These are phyloP conservation scores for Nyctanthes arbortristis DNA, from an alignment of 257 asterid genomes.

Conservation along the genomic window DNA sequence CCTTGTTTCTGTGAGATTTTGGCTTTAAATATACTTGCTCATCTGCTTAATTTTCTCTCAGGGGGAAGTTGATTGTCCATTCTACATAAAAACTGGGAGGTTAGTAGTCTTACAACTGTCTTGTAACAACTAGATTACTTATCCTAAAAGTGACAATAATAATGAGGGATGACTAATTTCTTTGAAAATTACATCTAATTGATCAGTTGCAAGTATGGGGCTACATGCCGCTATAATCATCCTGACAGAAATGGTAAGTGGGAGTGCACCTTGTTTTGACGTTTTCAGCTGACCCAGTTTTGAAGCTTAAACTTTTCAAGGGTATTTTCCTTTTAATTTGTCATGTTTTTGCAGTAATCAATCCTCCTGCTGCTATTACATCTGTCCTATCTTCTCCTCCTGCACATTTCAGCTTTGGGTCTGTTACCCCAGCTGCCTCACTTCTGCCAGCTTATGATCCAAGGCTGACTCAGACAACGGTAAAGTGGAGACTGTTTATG, in stretches of 20 bases:
- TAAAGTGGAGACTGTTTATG: constrained; percentile 29
- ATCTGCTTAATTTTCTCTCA: constrained; percentile 37
- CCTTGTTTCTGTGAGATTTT: constrained; percentile 7
- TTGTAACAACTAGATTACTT: constrained; percentile 16
- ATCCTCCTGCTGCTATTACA: constrained; percentile 57
- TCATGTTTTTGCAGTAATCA: constrained; percentile 34
- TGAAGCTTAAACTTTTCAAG: constrained; percentile 15
- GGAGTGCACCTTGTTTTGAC: constrained; percentile 10
- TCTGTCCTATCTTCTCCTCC: constrained; percentile 69
- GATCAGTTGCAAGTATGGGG: constrained; percentile 93
- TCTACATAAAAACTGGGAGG: constrained; percentile 98
- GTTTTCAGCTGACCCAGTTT: constrained; percentile 10
- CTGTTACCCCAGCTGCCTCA: constrained; percentile 68
- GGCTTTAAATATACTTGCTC: constrained; percentile 14
- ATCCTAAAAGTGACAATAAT: constrained; percentile 10
- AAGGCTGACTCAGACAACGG: constrained; percentile 70
- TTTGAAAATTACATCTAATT: constrained; percentile 34
- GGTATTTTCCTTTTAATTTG: constrained; percentile 1
- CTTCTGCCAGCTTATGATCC: constrained; percentile 69
- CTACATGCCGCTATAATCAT: constrained; percentile 90
- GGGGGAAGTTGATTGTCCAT: constrained; percentile 99
- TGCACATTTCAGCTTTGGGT: constrained; percentile 61
- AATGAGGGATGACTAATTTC: constrained; percentile 8
- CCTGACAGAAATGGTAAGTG: constrained; percentile 80
- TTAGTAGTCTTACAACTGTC: constrained; percentile 34